Evolutionary conservation across 2,329 filamentous ascomycete species (phyloP).

Genomic region (Cladobotryum mycophilum): DNA sequence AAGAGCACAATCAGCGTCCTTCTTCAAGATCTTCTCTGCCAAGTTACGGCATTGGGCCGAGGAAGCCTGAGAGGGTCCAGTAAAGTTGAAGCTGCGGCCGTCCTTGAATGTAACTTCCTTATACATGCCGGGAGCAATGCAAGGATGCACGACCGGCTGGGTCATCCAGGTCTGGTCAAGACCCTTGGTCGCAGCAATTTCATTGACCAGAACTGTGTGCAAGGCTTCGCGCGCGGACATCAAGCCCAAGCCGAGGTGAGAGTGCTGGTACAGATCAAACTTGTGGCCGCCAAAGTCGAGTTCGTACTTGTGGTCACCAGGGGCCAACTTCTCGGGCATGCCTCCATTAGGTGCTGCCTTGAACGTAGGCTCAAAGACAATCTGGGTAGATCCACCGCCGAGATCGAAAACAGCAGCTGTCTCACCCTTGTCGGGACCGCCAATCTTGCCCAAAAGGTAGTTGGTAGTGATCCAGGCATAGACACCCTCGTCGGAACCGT

Average conservation of each 20-base stretch:
- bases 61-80: slow-evolving; percentile 67
- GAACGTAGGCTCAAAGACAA: slow-evolving; percentile 96
- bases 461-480: slow-evolving; percentile 99
- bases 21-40: slow-evolving; percentile 84
- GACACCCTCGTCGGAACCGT: slow-evolving; percentile 92
- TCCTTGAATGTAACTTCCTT: slow-evolving; percentile 69
- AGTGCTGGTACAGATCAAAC: slow-evolving; percentile 96
- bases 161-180: slow-evolving; percentile 61
- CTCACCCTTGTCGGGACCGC: slow-evolving; percentile 78
- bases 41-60: slow-evolving; percentile 84
- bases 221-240: slow-evolving; percentile 91
- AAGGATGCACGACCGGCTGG: slow-evolving; percentile 72
- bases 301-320: slow-evolving; percentile 93
- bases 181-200: slow-evolving; percentile 59
- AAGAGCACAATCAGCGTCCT: slow-evolving; percentile 74
- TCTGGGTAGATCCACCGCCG: slow-evolving; percentile 94
- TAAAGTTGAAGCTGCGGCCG: slow-evolving; percentile 66
- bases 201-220: slow-evolving; percentile 67
- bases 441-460: slow-evolving; percentile 97
- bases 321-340: slow-evolving; percentile 76
- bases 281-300: slow-evolving; percentile 84
- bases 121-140: slow-evolving; percentile 74
- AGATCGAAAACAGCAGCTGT: slow-evolving; percentile 96
- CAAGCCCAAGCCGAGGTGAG: slow-evolving; percentile 90
- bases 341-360: slow-evolving; percentile 65